phyloP scores from a whole-genome alignment of 1,284 basidiomycete genomes.

The Leccinum fallax region DNA sequence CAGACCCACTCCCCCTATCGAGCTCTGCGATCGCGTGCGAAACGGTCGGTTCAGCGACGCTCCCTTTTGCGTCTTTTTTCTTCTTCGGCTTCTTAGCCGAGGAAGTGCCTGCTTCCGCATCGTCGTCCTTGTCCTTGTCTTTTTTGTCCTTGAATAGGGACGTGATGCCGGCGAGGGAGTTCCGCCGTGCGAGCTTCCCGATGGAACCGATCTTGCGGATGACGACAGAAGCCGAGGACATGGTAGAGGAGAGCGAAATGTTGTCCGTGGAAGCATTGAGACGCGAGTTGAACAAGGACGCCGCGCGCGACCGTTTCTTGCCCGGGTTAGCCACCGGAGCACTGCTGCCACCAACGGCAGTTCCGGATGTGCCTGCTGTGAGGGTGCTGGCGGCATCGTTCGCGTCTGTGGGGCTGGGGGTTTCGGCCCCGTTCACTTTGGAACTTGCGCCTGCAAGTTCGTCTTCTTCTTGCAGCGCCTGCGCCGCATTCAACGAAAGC shows the following conservation, averaged over 20 bases:
- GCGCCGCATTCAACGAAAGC: constrained; percentile 66
- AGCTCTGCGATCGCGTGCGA: constrained; percentile 87
- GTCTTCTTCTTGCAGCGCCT: constrained; percentile 60
- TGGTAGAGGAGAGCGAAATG: constrained; percentile 96
- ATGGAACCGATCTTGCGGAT: constrained; percentile 95
- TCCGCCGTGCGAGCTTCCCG: constrained; percentile 88
- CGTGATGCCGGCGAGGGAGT: constrained; percentile 91
- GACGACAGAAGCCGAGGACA: constrained; percentile 95
- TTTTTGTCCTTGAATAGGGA: constrained; percentile 93
- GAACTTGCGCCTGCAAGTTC: constrained; percentile 39
- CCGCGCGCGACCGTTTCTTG: constrained; percentile 71
- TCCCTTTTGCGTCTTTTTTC: constrained; percentile 62
- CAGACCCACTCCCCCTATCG: constrained; percentile 55
- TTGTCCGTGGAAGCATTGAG: constrained; percentile 96
- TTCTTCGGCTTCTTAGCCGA: constrained; percentile 48
- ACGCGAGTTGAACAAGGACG: constrained; percentile 85
- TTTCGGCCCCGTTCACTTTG: constrained; percentile 28
- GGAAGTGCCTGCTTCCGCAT: constrained; percentile 41
- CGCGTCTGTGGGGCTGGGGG: constrained; percentile 29
- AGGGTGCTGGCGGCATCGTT: constrained; percentile 33
- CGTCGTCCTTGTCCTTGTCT: constrained; percentile 53
- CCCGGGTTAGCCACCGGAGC: constrained; percentile 42
- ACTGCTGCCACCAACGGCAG: constrained; percentile 6
- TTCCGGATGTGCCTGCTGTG: constrained; percentile 14
- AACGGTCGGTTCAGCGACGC: constrained; percentile 73